Percentiles rank a stretch among this genome's conserved stretches.
Evolutionary conservation across 352 stramenopile genomes (phyloP).

Genomic region (Phytophthora sp.): DNA sequence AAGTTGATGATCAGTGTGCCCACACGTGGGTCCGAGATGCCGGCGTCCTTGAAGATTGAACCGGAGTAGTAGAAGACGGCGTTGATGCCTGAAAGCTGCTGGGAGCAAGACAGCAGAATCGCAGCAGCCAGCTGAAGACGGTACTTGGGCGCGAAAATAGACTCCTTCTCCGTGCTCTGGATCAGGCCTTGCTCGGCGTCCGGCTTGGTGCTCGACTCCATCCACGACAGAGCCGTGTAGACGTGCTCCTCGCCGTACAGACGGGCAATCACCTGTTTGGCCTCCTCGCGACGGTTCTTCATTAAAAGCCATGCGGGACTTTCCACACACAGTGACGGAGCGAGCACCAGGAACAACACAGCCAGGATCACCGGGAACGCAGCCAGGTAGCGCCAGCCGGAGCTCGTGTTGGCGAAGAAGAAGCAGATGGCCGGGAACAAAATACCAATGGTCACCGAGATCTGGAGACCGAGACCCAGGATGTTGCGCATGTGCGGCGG

Average conservation of each 20-base stretch:
- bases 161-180: too few species aligned
- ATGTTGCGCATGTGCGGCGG: conserved; percentile 28
- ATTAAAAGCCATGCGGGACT: conserved; percentile 45
- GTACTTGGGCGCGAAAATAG: conserved; percentile 32
- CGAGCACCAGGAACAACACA: conserved; percentile 43
- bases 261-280: conserved; percentile 26
- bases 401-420: too few species aligned
- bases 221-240: conserved; percentile 31
- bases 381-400: too few species aligned
- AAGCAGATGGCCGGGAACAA: too few species aligned
- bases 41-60: conserved; percentile 21
- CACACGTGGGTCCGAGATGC: conserved; percentile 16
- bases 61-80: conserved; percentile 27
- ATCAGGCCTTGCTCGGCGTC: conserved; percentile 24
- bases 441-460: conserved; percentile 32
- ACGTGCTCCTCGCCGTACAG: conserved; percentile 37
- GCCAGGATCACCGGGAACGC: too few species aligned
- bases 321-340: conserved; percentile 48
- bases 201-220: conserved; percentile 27
- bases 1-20: conserved; percentile 26
- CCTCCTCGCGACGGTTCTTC: too few species aligned
- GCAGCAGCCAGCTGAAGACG: conserved; percentile 46
- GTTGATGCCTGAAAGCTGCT: conserved; percentile 67
- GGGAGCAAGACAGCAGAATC: conserved; percentile 37
- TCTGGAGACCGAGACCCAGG: conserved; percentile 37